Conservation (phyloP, 768 basidiomycete genomes). For the Serendipita indica region DNA sequence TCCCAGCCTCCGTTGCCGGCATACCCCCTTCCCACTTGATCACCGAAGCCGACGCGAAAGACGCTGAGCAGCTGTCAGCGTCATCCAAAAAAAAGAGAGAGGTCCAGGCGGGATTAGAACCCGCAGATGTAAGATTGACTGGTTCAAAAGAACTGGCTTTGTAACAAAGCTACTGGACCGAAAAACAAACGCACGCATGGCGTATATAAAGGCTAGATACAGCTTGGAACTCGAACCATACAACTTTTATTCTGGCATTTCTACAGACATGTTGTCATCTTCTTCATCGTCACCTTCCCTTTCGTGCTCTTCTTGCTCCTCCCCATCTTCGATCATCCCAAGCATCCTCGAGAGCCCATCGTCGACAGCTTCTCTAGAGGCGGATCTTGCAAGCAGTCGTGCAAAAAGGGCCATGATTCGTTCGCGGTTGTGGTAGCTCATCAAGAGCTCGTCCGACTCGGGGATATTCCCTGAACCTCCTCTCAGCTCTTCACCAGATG, state of each 20-base stretch:
- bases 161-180: background rate
- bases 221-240: too few species aligned
- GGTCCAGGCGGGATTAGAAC: background rate
- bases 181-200: background rate
- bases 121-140: background rate
- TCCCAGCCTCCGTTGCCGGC: too few species aligned
- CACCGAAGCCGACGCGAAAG: too few species aligned
- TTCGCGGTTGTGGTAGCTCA: background rate
- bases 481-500: background rate
- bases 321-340: background rate
- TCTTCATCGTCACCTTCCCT: background rate
- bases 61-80: too few species aligned
- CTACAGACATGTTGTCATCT: background rate
- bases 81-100: slow-evolving; percentile 1
- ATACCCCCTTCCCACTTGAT: too few species aligned
- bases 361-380: background rate
- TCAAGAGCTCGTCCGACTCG: background rate
- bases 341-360: background rate
- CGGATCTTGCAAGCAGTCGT: background rate
- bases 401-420: slow-evolving; percentile 1
- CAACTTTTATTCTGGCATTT: background rate
- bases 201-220: too few species aligned
- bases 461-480: background rate
- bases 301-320: background rate
- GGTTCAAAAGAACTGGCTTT: background rate